Conservation (phyloP, 768 basidiomycete species). For the Boletus patriciae region DNA sequence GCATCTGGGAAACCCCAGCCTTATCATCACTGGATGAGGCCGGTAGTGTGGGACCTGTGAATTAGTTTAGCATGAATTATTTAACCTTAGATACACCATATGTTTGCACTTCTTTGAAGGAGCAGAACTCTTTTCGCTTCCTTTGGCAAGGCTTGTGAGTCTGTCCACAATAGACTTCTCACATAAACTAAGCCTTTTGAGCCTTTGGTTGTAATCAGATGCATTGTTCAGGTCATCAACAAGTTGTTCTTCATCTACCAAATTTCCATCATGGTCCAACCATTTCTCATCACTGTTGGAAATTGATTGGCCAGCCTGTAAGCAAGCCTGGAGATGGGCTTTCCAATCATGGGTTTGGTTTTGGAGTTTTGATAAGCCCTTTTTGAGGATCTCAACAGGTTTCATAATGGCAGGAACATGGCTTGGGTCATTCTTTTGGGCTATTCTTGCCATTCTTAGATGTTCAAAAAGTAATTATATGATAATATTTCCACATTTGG, state of each 20-base stretch:
- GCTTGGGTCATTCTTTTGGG: background rate
- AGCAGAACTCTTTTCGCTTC: background rate
- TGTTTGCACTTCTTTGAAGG: background rate
- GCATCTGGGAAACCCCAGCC: no score
- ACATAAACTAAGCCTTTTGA: background rate
- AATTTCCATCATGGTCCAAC: slow-evolving; percentile 7
- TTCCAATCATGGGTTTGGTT: slow-evolving; percentile 11
- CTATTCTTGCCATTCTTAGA: background rate
- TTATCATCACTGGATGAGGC: no score
- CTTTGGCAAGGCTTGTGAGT: background rate
- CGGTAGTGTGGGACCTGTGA: no score
- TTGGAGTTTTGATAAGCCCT: slow-evolving; percentile 14
- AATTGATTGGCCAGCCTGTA: slow-evolving; percentile 13
- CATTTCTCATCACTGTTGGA: slow-evolving; percentile 23
- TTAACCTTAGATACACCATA: background rate
- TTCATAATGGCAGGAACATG: slow-evolving; percentile 3
- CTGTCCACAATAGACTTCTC: background rate
- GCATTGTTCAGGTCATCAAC: background rate
- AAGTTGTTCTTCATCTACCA: background rate
- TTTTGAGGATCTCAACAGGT: slow-evolving; percentile 16
- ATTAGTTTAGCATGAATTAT: no score
- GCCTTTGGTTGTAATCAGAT: background rate
- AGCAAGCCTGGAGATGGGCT: background rate
- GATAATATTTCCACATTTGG: slow-evolving; percentile 1
- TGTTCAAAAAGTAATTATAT: background rate